Base-by-base conservation (phyloP, 106 monocot species). In the Alisma plantagoaquatica region DNA sequence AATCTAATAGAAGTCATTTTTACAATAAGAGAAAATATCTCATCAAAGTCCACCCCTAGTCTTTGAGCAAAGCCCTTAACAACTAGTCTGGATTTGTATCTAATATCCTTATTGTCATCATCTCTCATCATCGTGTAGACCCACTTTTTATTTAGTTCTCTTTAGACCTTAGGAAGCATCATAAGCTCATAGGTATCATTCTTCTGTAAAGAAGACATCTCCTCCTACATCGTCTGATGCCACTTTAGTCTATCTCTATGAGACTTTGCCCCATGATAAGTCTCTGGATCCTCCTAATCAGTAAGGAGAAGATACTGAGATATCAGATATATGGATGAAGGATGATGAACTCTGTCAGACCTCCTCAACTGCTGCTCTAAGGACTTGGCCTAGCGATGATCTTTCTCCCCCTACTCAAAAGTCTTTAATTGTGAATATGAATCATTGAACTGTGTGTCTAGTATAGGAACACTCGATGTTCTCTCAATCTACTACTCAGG, bases 181-280 rank as follows among this genome's bases (percentile, higher is more conserved):
- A 49, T 24, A n/a, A 49, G 22, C 10, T 49, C 49, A 49, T 49
- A 3, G 3, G 49, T 49, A 22, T 49, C 7, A 19, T 49, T 49
- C 2, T 49, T 23, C 16, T 49, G 17, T 22, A 19, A 23, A 49
- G 16, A 49, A 21, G 16, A 2, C 11, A 49, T 17, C 49, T 49
- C 49, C 25, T 49, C 49, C 11, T 49, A 3, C 49, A 49, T 49
- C 3, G 11, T 11, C 3, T 49, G 5, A 11, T 23, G 16, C 49
- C 49, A 49, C 2, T 19, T 19, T 11, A 23, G 11, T 2, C 22
- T 49, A 2, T 49, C 4, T 10, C 1, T 23, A 3, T 49, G 3
- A 2, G 11, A 4, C 17, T 2, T 4, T 49, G 22, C 1, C 12
- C 22, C 22, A 11, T 4, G 23, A 49, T 23, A 49, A 23, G 19